phyloP scores from a whole-genome alignment of 495 filamentous ascomycete genomes.

The Penicillium antarcticum region DNA sequence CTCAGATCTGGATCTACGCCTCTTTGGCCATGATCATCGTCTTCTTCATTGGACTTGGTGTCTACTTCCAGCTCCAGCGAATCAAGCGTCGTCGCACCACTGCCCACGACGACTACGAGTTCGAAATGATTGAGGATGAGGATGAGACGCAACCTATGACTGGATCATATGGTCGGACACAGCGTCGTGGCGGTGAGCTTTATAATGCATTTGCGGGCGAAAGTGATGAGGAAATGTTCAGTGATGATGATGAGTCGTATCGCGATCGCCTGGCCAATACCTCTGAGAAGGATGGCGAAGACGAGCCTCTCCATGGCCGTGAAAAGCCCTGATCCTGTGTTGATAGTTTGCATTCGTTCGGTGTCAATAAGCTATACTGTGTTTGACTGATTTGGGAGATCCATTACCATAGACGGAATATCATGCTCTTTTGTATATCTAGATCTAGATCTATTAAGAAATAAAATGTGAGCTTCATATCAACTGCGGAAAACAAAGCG shows the following conservation, averaged over 20 bases:
- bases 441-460: not conserved
- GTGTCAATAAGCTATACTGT: slow-evolving; percentile 4
- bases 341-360: slow-evolving; percentile 6
- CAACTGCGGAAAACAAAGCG: not conserved
- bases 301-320: slow-evolving; percentile 13
- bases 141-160: slow-evolving; percentile 63
- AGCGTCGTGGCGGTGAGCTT: slow-evolving; percentile 71
- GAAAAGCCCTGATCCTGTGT: slow-evolving; percentile 18
- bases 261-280: slow-evolving; percentile 30
- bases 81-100: slow-evolving; percentile 72
- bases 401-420: not conserved
- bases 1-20: slow-evolving; percentile 94
- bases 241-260: slow-evolving; percentile 53
- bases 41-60: slow-evolving; percentile 76
- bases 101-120: slow-evolving; percentile 84
- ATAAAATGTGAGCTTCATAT: not conserved
- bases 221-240: slow-evolving; percentile 67
- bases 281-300: slow-evolving; percentile 17
- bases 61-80: slow-evolving; percentile 76
- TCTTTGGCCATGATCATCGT: slow-evolving; percentile 75
- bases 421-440: slow-evolving; percentile 2
- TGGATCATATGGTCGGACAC: slow-evolving; percentile 31
- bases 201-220: slow-evolving; percentile 92
- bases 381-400: not conserved
- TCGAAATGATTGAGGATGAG: slow-evolving; percentile 84